Evolutionary conservation across 2,329 filamentous ascomycete species (phyloP).

Genomic region (Falciphora oryzae): DNA sequence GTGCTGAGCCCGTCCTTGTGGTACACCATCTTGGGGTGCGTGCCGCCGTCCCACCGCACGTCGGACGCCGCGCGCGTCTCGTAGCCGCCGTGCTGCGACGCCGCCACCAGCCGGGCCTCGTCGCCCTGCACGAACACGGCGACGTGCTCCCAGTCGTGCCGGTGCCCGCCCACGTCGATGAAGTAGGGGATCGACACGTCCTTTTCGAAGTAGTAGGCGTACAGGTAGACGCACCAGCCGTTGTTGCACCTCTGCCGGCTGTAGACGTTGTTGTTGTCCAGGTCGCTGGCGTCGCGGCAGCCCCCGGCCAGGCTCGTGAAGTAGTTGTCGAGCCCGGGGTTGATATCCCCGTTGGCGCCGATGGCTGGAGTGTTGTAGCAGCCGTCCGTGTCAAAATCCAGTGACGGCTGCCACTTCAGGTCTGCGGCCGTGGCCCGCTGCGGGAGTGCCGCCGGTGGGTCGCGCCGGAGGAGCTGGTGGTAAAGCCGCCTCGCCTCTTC

Average conservation of each 20-base stretch:
- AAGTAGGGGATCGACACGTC: conserved; percentile 24
- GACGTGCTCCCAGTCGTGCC: conserved; percentile 35
- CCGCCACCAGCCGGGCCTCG: conserved; percentile 23
- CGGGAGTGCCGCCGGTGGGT: conserved; percentile 23
- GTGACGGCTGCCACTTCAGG: conserved; percentile 26
- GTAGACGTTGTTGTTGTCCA: conserved; percentile 33
- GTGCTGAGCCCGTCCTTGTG: conserved; percentile 30
- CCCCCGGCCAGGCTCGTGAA: conserved; percentile 13
- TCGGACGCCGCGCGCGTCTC: conserved; percentile 14
- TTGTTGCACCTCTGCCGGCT: conserved; percentile 36
- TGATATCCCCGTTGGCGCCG: conserved; percentile 27
- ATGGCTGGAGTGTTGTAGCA: conserved; percentile 44
- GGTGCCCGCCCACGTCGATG: conserved; percentile 24
- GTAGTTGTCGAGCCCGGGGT: conserved; percentile 19
- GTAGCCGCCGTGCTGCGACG: conserved; percentile 28
- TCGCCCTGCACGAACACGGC: conserved; percentile 25
- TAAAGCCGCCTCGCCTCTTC: no score
- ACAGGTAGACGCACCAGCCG: conserved; percentile 37
- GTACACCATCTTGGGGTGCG: conserved; percentile 32
- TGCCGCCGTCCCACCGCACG: conserved; percentile 17
- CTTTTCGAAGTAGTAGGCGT: conserved; percentile 43
- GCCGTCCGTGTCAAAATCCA: conserved; percentile 34
- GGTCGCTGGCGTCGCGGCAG: conserved; percentile 21
- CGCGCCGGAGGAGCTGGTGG: conserved; percentile 1
- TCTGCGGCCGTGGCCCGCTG: conserved; percentile 24